These are phyloP conservation scores for Kalaharituber pfeilii DNA, from an alignment of 2,329 filamentous ascomycete genomes.

Conservation along the genomic window DNA sequence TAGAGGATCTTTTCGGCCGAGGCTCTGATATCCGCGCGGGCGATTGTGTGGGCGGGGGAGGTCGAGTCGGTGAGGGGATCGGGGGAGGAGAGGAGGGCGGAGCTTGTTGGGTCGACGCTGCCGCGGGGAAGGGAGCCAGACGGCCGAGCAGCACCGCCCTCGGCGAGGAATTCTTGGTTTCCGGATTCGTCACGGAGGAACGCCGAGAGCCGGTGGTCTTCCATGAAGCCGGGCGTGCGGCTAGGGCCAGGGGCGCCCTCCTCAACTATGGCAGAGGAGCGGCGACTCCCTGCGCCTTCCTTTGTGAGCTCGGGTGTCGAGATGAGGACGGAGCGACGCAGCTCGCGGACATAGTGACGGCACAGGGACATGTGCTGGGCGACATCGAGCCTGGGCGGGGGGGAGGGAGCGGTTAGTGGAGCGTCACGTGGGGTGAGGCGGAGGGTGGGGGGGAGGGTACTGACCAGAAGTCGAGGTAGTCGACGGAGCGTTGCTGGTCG, in stretches of 20 bases:
- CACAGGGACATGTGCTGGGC: conserved; percentile 97
- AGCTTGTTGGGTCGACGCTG: conserved; percentile 31
- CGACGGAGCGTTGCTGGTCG: conserved; percentile 91
- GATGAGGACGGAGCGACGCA: conserved; percentile 80
- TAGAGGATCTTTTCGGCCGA: conserved; percentile 98
- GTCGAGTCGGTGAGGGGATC: conserved; percentile 56
- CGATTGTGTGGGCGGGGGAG: conserved; percentile 67
- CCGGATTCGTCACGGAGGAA: conserved; percentile 49
- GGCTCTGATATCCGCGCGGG: conserved; percentile 75
- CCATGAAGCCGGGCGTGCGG: conserved; percentile 41
- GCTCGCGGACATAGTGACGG: conserved; percentile 88
- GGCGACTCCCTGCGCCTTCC: conserved; percentile 59
- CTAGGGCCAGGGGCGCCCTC: conserved; percentile 30
- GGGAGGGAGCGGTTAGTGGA: not conserved
- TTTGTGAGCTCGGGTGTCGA: conserved; percentile 83
- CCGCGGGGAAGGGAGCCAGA: conserved; percentile 24
- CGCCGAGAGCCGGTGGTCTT: conserved; percentile 79
- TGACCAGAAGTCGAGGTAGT: conserved; percentile 99
- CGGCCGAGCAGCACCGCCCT: not conserved
- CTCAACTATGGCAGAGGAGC: conserved; percentile 42
- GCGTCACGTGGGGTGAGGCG: not conserved
- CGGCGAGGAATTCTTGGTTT: not conserved
- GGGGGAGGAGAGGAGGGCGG: conserved; percentile 45
- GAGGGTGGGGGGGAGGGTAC: conserved; percentile 15
- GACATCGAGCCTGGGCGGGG: conserved; percentile 61